A percentile compares a stretch with the other conserved stretches of the same genome.
Conservation (phyloP, 495 filamentous ascomycete species). For the Acidiella bohemica region DNA sequence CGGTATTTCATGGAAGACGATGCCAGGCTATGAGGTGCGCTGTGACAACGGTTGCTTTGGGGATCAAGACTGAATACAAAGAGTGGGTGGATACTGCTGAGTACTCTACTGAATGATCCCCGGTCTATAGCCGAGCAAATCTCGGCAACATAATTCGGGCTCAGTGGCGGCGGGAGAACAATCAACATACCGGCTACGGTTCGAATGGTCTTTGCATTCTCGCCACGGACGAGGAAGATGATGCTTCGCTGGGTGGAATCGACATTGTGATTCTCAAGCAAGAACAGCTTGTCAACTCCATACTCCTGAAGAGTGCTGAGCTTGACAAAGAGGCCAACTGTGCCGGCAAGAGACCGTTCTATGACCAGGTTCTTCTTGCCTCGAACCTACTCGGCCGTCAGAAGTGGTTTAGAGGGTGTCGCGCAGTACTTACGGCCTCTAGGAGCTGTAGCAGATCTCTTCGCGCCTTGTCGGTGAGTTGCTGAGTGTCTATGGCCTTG, state of each 20-base stretch:
- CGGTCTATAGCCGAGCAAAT: too few species aligned
- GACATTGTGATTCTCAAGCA: slow-evolving; percentile 85
- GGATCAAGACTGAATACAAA: slow-evolving; percentile 53
- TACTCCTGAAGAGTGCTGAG: slow-evolving; percentile 85
- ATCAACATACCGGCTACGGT: slow-evolving; percentile 71
- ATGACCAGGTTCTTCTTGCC: slow-evolving; percentile 98
- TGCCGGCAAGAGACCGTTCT: slow-evolving; percentile 77
- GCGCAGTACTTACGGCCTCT: slow-evolving; percentile 21
- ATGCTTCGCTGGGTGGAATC: slow-evolving; percentile 91
- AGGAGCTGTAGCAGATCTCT: slow-evolving; percentile 25
- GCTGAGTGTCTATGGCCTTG: slow-evolving; percentile 23
- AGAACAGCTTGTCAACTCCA: slow-evolving; percentile 91
- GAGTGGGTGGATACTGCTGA: slow-evolving; percentile 43
- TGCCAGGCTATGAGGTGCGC: slow-evolving; percentile 16
- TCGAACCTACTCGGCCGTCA: slow-evolving; percentile 49
- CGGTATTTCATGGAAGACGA: slow-evolving; percentile 33
- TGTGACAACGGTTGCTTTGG: slow-evolving; percentile 14
- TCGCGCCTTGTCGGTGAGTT: slow-evolving; percentile 23
- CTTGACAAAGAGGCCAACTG: slow-evolving; percentile 82
- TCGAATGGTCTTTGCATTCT: slow-evolving; percentile 68
- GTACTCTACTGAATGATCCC: slow-evolving; percentile 50
- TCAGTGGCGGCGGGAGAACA: slow-evolving; percentile 1
- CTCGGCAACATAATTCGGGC: background rate
- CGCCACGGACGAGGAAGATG: slow-evolving; percentile 78
- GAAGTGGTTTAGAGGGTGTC: background rate